These are phyloP conservation scores for Phytopythium delawarense DNA, from an alignment of 352 stramenopile species.

Conservation along the genomic window DNA sequence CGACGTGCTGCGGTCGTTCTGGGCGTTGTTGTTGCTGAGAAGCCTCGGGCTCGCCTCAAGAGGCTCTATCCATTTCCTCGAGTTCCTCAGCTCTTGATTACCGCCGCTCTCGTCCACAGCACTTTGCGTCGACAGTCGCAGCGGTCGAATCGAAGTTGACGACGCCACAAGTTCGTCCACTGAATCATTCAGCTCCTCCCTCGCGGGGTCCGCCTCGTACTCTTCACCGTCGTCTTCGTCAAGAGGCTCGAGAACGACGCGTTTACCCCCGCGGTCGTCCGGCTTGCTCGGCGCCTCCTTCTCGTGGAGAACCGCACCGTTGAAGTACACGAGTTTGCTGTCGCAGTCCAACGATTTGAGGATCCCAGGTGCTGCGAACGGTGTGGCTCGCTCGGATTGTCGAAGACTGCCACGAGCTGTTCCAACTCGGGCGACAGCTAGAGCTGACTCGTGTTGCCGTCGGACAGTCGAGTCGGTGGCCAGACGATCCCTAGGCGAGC, in stretches of 20 bases:
- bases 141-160: neutral
- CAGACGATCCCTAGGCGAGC: neutral
- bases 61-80: neutral
- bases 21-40: neutral
- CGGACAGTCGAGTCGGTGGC: neutral
- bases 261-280: neutral
- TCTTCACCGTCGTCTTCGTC: constrained; percentile 7
- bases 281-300: constrained; percentile 2
- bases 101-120: neutral
- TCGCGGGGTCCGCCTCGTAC: neutral
- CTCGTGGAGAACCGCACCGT: constrained; percentile 17
- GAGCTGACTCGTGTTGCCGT: neutral
- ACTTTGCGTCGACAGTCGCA: neutral
- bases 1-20: neutral
- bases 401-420: neutral
- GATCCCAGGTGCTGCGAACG: neutral
- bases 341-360: constrained; percentile 36
- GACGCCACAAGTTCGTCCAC: constrained; percentile 11
- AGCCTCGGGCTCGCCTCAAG: neutral
- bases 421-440: neutral
- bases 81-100: constrained; percentile 1
- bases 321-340: constrained; percentile 59
- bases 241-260: neutral
- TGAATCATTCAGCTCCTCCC: constrained; percentile 12
- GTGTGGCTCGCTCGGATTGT: neutral